Evolutionary conservation across 2,329 filamentous ascomycete species (phyloP), one percentile per base, ranked within the genome.

Genomic region (Tricladium varicosporioides): DNA sequence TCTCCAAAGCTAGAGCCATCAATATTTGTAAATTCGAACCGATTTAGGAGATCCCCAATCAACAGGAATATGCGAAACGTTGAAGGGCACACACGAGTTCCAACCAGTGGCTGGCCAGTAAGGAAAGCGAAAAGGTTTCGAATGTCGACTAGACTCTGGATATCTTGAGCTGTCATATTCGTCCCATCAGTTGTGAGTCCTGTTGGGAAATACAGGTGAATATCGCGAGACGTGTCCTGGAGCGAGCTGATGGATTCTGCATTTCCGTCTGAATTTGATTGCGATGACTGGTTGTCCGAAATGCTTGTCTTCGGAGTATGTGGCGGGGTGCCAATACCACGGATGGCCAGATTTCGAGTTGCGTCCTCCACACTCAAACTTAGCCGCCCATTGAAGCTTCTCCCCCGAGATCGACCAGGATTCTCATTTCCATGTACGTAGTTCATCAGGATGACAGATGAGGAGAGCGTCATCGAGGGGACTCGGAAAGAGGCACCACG

Each of bases 101-200:
- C 83, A 1, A 88, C 82, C 1, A 88, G 74, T 1, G 83, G 83
- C 63, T 87, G 83, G 27, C 81, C 81, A 0, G 79, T 85, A 54
- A 88, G 71, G 61, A 88, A 84, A 5, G 85, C 85, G 61, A 88
- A 88, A 43, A 88, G 69, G 63, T 88, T 88, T 51, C 85, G 78
- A 22, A 84, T 78, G 2, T 79, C 80, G 40, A 88, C 74, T 11
- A 87, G 69, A 2, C 78, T 76, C 51, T 86, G 82, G 36, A 83
- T 67, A 48, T 83, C 79, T 64, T 73, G n/a, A 63, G 73, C 32
- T 65, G 75, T 53, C 62, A 27, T 71, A 67, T 56, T 74, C 71
- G 48, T 54, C 7, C 57, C 61, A 22, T 58, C 61, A 0, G 59
- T 49, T 13, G 51, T 53, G 7, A 67, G 33, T 2, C 52, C 58